Conservation (phyloP, 2,329 filamentous ascomycete species). For the Meredithiella fracta region DNA sequence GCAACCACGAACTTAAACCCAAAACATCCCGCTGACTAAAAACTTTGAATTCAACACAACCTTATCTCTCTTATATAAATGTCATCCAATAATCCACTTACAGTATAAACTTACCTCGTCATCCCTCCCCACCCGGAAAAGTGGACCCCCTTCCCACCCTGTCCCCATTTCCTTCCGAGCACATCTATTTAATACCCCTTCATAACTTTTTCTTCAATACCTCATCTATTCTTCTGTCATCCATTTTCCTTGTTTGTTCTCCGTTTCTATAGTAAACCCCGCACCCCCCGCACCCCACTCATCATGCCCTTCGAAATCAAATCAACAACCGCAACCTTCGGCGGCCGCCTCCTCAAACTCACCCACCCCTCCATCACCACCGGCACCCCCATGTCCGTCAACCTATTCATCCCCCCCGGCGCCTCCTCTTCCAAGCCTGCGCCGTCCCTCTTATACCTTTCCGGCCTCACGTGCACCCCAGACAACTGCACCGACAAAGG, state of each 20-base stretch:
- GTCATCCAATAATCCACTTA: too few relatives aligned
- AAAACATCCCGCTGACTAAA: not conserved
- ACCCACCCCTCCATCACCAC: constrained; percentile 66
- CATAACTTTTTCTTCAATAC: not conserved
- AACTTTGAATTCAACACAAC: too few relatives aligned
- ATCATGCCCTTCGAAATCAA: constrained; percentile 54
- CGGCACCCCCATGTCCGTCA: constrained; percentile 78
- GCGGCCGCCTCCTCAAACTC: constrained; percentile 88
- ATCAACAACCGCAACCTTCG: constrained; percentile 78
- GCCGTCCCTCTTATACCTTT: constrained; percentile 82
- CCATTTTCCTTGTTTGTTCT: not conserved
- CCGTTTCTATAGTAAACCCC: not conserved
- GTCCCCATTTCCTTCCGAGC: not conserved
- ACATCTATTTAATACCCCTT: not conserved
- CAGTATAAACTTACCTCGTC: too few relatives aligned
- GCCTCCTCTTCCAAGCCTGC: constrained; percentile 39
- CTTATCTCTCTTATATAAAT: too few relatives aligned
- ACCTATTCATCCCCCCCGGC: constrained; percentile 73
- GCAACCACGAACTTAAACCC: not conserved
- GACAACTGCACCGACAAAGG: constrained; percentile 73
- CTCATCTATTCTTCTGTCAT: not conserved
- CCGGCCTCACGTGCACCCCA: constrained; percentile 84
- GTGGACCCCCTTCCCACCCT: not conserved
- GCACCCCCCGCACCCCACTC: not conserved
- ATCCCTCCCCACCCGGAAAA: not conserved